phyloP scores from a whole-genome alignment of 129 eudicot genomes.

The Sambucus nigra region DNA sequence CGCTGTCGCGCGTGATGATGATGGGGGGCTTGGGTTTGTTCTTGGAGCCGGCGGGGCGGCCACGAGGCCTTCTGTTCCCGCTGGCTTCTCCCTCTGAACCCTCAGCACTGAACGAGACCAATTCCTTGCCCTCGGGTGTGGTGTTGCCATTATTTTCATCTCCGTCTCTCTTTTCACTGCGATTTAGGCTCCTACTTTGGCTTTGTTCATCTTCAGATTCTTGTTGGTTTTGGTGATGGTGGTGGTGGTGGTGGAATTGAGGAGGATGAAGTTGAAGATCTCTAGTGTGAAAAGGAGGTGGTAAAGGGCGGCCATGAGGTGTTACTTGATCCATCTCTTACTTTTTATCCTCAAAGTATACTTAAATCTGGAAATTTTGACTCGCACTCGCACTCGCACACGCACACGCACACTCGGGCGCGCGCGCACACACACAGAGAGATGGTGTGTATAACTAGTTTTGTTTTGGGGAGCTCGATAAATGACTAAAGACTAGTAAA shows the following conservation, averaged over 20 bases:
- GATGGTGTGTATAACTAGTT: background rate
- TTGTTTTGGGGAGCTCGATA: conserved; percentile 1
- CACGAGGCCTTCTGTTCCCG: conserved; percentile 55
- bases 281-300: conserved; percentile 75
- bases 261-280: conserved; percentile 65
- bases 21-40: conserved; percentile 91
- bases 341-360: background rate
- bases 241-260: conserved; percentile 37
- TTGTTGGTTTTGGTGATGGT: conserved; percentile 30
- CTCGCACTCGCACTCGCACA: background rate
- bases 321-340: conserved; percentile 25
- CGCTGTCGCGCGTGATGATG: conserved; percentile 75
- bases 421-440: background rate
- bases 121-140: conserved; percentile 25
- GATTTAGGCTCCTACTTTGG: conserved; percentile 26
- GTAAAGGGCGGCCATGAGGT: conserved; percentile 68
- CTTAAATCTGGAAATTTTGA: background rate
- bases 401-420: background rate
- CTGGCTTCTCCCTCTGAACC: conserved; percentile 34
- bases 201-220: conserved; percentile 44
- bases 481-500: background rate
- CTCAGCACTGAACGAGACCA: conserved; percentile 18
- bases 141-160: conserved; percentile 23
- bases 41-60: conserved; percentile 84
- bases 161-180: conserved; percentile 36